These are phyloP conservation scores for Cardamine chenopodiifolia DNA, from an alignment of 345 rosid genomes.

Conservation along the genomic window DNA sequence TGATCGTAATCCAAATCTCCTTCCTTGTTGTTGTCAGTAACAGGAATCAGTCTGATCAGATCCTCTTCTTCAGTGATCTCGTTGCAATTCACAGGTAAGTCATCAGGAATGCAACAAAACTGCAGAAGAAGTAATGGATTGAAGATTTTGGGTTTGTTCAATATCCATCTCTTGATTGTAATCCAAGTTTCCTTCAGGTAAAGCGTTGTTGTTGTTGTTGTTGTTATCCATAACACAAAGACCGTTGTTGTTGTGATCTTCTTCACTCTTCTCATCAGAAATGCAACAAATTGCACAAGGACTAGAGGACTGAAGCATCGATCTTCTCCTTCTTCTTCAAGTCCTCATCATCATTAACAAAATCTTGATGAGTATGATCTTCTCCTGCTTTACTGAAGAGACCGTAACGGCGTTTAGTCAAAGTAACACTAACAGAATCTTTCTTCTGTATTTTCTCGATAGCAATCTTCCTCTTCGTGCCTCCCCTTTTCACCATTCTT, in stretches of 20 bases:
- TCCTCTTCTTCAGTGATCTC: background rate
- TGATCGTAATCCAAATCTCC: background rate
- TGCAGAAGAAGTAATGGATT: background rate
- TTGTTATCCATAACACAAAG: background rate
- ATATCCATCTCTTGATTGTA: no score
- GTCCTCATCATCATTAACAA: no score
- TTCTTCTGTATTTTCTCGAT: no score
- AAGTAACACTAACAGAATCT: background rate
- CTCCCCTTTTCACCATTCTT: no score
- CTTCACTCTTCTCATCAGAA: background rate
- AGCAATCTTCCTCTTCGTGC: no score
- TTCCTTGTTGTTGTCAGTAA: background rate
- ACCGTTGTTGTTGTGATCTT: background rate
- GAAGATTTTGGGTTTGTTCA: background rate
- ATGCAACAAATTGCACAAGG: background rate
- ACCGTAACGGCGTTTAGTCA: background rate
- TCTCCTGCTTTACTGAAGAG: conserved; percentile 22
- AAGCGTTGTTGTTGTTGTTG: background rate
- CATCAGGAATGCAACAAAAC: background rate
- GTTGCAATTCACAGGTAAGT: no score
- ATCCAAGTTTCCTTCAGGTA: background rate
- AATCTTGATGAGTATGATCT: no score
- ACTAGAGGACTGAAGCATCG: background rate
- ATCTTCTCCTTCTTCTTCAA: no score
- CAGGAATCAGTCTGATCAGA: no score